Base-by-base conservation (phyloP, 1,284 basidiomycete genomes). In the Cutaneotrichosporon sp. region DNA sequence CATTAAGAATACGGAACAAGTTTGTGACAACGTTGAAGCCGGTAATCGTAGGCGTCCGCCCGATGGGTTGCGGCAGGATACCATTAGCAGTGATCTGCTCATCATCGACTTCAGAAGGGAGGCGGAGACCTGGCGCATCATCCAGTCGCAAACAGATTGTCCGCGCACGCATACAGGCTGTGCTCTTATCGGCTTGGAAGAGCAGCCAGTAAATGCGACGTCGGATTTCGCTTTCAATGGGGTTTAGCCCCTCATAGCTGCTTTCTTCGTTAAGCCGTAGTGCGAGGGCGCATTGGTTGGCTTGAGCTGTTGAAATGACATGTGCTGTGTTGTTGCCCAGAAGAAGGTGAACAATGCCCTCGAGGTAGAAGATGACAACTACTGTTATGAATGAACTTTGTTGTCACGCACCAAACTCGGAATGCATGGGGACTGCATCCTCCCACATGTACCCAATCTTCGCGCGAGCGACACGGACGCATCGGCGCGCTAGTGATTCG, bases 81-180 rank as follows among this genome's bases (percentile, higher is more conserved):
- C 71, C 71, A 20, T 59, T 56, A 0, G 55, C 22, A 0, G 71
- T 72, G 60, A 75, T 75, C 38, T 67, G 61, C 31, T 72, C 70
- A 52, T 75, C 74, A 52, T 73, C 71, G 11, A 73, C 66, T 55
- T 75, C 72, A 14, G 67, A 47, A 0, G 72, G 72, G 16, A 72
- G 59, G 1, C 52, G 55, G 16, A 69, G 46, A 3, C 56, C 61
- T 1, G 49, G 52, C 4, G 65, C 68, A 51, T 71, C 69, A 29
- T 69, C 66, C 8, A 68, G 50, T 8, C 68, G 51, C 14, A 71
- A 52, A 26, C 54, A 60, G 24, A 71, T 70, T 0, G 67, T 59
- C 20, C 70, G 61, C 1, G 65, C 61, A 2, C 67, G 67, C 51
- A 67, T 41, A 52, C 67, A 70, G 1, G 70, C 68, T 4, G 67